Evolutionary conservation across 2,329 filamentous ascomycete species (phyloP).

Genomic region (Fusarium setosum): DNA sequence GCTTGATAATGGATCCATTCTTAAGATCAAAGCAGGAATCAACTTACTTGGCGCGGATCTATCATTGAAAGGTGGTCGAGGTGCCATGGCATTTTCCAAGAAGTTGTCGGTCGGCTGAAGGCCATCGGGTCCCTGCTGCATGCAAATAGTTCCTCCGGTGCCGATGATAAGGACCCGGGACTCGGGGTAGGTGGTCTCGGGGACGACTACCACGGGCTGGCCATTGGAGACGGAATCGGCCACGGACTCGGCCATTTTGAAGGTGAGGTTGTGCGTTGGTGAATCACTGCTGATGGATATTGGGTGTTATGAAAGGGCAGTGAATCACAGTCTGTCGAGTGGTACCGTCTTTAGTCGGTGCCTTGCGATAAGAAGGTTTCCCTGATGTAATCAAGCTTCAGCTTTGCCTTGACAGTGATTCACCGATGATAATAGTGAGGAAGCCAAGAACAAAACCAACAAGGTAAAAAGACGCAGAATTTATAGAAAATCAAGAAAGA

Average conservation of each 20-base stretch:
- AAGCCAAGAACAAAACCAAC: too few species aligned
- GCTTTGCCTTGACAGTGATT: not conserved
- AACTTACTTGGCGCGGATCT: conserved; percentile 46
- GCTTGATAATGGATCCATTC: too few species aligned
- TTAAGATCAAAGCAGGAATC: not conserved
- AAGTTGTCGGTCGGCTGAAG: conserved; percentile 85
- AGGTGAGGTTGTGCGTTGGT: not conserved
- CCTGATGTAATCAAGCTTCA: conserved; percentile 6
- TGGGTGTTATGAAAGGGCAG: too few species aligned
- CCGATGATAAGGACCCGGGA: conserved; percentile 90
- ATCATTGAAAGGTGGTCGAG: conserved; percentile 88
- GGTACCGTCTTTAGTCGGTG: not conserved
- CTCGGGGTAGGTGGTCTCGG: conserved; percentile 66
- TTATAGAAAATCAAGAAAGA: not conserved
- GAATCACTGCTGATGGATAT: too few species aligned
- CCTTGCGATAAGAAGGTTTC: conserved; percentile 22
- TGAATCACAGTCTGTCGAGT: not conserved
- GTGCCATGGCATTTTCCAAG: conserved; percentile 83
- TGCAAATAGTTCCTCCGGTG: conserved; percentile 91
- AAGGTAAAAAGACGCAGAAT: not conserved
- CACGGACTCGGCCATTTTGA: conserved; percentile 30
- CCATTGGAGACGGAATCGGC: conserved; percentile 13
- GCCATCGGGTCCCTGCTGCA: conserved; percentile 84
- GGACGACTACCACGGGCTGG: conserved; percentile 19
- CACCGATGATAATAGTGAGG: not conserved